phyloP scores from a whole-genome alignment of 768 basidiomycete species.

The Scleroderma bovista region DNA sequence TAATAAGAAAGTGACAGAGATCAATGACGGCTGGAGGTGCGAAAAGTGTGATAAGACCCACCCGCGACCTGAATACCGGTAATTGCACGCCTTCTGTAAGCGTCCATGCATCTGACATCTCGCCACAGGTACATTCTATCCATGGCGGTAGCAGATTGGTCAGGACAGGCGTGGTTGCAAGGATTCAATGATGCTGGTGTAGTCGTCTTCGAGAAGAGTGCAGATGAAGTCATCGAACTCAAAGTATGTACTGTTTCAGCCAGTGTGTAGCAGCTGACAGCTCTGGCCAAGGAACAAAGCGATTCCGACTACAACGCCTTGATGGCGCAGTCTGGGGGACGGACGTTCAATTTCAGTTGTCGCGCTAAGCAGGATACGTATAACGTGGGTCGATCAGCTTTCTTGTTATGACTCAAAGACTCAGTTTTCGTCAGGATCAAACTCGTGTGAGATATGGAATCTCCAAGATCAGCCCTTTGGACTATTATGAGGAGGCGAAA shows the following conservation, averaged over 20 bases:
- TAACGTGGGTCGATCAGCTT: constrained; percentile 48
- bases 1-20: constrained; percentile 82
- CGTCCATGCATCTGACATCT: constrained; percentile 3
- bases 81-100: constrained; percentile 17
- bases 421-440: constrained; percentile 50
- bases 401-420: not conserved
- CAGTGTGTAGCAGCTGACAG: not conserved
- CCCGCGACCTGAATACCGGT: constrained; percentile 77
- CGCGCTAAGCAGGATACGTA: constrained; percentile 84
- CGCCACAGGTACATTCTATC: constrained; percentile 66
- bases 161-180: constrained; percentile 86
- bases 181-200: constrained; percentile 93
- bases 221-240: constrained; percentile 71
- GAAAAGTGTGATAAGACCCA: constrained; percentile 84
- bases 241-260: constrained; percentile 39
- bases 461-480: constrained; percentile 53
- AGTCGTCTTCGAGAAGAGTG: constrained; percentile 68
- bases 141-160: constrained; percentile 85
- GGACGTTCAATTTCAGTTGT: constrained; percentile 76
- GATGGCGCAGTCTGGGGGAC: constrained; percentile 60
- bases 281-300: constrained; percentile 45
- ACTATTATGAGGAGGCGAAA: constrained; percentile 66
- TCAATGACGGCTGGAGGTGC: constrained; percentile 75
- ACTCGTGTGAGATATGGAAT: constrained; percentile 81
- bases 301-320: constrained; percentile 52